Base-by-base conservation (phyloP, 139 green algal species). In the Mesotaenium endlicherianum region DNA sequence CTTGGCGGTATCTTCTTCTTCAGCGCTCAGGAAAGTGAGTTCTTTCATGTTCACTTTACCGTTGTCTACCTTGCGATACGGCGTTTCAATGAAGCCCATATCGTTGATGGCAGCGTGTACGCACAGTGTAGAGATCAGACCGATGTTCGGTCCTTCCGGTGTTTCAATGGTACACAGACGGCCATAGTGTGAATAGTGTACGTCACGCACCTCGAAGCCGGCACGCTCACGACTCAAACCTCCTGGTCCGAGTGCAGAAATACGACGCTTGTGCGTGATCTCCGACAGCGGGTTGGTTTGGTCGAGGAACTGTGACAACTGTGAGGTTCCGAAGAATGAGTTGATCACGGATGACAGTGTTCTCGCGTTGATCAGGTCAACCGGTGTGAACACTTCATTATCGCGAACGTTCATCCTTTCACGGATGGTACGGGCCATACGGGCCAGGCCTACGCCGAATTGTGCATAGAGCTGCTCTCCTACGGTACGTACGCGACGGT, bases 151-250 rank as follows among this genome's bases (percentile, higher is more conserved):
- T 64, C 91, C 91, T 92, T 94, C 91, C 2, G 90, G 91, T 69
- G 91, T 94, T 90, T 94, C 91, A 84, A 94, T 92, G 76, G 91
- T 90, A 86, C 91, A 94, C 75, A 94, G 90, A 38, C 90, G 67
- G 41, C 90, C 91, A 90, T 94, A 94, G 91, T 93, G 85, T 77
- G 82, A 92, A 80, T 88, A 86, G 75, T 94, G 91, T 81, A 94
- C 92, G 68, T 85, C 84, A 58, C 91, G 85, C 75, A 93, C 84
- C 50, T 75, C 80, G 70, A 94, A 90, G 36, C 78, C 87, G 70
- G 90, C 90, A 72, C 80, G 86, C 78, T 93, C 89, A 77, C 89
- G 84, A 79, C 57, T 91, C 57, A 94, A 57, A 55, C 91, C 91
- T n/a, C 90, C 89, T 41, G 91, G 91, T 17, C 92, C 92, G 79